Evolutionary conservation across 495 filamentous ascomycete genomes (phyloP).

Genomic region (Astrocystis sublimbata): DNA sequence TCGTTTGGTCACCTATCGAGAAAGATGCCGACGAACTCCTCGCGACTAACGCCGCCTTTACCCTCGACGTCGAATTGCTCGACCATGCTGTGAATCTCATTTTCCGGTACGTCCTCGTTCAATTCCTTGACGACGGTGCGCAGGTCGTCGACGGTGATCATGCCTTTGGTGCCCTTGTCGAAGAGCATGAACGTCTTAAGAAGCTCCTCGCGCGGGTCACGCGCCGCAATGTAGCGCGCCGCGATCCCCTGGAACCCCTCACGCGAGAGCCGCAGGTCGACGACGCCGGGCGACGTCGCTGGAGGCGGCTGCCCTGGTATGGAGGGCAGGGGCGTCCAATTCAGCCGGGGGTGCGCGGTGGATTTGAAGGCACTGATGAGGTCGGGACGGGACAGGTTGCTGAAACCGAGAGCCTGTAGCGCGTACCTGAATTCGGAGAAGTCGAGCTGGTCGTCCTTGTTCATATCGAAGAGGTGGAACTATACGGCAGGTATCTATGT

Average conservation of each 20-base stretch:
- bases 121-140: constrained; percentile 85
- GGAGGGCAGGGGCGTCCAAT: constrained; percentile 46
- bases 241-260: constrained; percentile 77
- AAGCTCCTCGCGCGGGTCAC: constrained; percentile 91
- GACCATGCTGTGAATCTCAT: constrained; percentile 93
- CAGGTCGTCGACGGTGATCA: constrained; percentile 84
- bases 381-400: constrained; percentile 73
- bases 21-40: constrained; percentile 72
- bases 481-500: constrained; percentile 38
- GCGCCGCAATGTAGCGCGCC: constrained; percentile 71
- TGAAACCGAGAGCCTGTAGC: constrained; percentile 94
- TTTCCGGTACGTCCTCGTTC: constrained; percentile 87
- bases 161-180: constrained; percentile 70
- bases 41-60: constrained; percentile 82
- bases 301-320: constrained; percentile 42
- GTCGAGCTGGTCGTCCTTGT: constrained; percentile 90
- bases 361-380: constrained; percentile 73
- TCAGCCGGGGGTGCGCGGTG: constrained; percentile 60
- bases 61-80: constrained; percentile 97
- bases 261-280: constrained; percentile 67
- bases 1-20: constrained; percentile 37
- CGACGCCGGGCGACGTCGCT: constrained; percentile 23
- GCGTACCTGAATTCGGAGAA: constrained; percentile 99
- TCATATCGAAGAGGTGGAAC: constrained; percentile 96
- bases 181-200: constrained; percentile 89